Conservation (phyloP, 164 flowering plant species). For the Stephania yunnanensis region DNA sequence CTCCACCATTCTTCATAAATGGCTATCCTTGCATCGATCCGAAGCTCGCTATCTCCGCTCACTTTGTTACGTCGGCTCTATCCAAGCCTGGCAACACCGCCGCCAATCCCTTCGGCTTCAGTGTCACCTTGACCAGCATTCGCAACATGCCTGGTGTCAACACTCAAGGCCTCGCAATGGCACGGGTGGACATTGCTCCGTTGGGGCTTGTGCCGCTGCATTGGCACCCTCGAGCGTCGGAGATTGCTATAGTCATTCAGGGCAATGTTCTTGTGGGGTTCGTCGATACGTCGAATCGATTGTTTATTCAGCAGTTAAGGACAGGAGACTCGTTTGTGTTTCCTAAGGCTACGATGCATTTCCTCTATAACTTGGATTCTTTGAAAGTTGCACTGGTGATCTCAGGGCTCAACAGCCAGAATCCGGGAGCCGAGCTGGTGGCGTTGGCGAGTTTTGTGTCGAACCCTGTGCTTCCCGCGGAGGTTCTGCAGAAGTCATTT, state of each 20-base stretch:
- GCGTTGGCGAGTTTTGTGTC: conserved; percentile 37
- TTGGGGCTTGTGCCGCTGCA: conserved; percentile 54
- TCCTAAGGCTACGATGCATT: conserved; percentile 55
- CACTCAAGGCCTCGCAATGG: conserved; percentile 63
- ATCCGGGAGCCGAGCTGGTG: conserved; percentile 46
- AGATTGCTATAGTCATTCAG: conserved; percentile 38
- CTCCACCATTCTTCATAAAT: conserved; percentile 25
- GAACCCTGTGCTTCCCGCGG: conserved; percentile 35
- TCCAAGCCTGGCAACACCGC: conserved; percentile 38
- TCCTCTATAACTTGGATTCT: conserved; percentile 35
- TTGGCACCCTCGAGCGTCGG: conserved; percentile 75
- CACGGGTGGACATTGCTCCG: conserved; percentile 40
- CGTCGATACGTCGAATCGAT: conserved; percentile 39
- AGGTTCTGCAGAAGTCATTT: conserved; percentile 36
- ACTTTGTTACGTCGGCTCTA: conserved; percentile 52
- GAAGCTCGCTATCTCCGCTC: conserved; percentile 23
- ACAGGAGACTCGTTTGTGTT: conserved; percentile 64
- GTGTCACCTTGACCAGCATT: conserved; percentile 35
- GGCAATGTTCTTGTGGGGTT: conserved; percentile 55
- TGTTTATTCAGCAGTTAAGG: conserved; percentile 31
- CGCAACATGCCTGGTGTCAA: conserved; percentile 58
- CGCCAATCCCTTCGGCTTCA: conserved; percentile 45
- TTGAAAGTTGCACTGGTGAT: conserved; percentile 34
- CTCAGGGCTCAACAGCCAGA: conserved; percentile 61
- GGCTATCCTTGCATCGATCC: conserved; percentile 61